Evolutionary conservation across 2,329 filamentous ascomycete species (phyloP).

Genomic region (Hypoxylon sp.): DNA sequence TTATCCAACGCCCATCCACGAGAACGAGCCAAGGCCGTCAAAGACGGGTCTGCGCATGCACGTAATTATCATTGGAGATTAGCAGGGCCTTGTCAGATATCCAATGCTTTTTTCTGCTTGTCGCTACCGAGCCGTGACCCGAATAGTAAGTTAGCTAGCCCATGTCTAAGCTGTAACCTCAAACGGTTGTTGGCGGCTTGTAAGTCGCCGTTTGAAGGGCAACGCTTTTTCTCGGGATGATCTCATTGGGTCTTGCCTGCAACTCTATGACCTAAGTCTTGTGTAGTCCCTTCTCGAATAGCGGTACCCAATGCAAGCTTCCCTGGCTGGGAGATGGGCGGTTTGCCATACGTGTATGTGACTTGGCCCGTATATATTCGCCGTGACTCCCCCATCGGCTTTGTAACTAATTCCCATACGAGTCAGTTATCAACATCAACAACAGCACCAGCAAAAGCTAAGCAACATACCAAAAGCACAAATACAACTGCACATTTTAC

Average conservation of each 20-base stretch:
- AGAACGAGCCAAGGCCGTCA: conserved; percentile 5
- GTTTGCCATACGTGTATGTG: conserved; percentile 22
- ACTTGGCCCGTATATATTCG: conserved; percentile 28
- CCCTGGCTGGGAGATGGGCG: conserved; percentile 22
- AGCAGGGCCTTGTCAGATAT: conserved; percentile 4
- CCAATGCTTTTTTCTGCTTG: background rate
- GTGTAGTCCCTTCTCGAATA: conserved; percentile 18
- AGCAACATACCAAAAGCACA: conserved; percentile 4
- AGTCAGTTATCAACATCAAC: conserved; percentile 1
- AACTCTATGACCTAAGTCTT: conserved; percentile 40
- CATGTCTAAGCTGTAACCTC: conserved; percentile 8
- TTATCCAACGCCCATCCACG: conserved; percentile 25
- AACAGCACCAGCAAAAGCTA: conserved; percentile 16
- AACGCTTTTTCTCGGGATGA: conserved; percentile 23
- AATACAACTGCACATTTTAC: conserved; percentile 21
- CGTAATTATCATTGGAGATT: conserved; percentile 31
- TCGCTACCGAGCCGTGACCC: conserved; percentile 33
- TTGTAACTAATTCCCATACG: conserved; percentile 14
- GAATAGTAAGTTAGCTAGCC: conserved; percentile 12
- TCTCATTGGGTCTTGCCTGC: conserved; percentile 37
- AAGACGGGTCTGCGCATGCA: conserved; percentile 30
- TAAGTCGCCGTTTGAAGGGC: conserved; percentile 16
- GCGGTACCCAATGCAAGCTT: conserved; percentile 15
- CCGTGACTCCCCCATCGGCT: conserved; percentile 16
- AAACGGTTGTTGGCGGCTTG: conserved; percentile 11